Base-by-base conservation (phyloP, 2,329 filamentous ascomycete species). In the Trichophyton mentagrophytes region DNA sequence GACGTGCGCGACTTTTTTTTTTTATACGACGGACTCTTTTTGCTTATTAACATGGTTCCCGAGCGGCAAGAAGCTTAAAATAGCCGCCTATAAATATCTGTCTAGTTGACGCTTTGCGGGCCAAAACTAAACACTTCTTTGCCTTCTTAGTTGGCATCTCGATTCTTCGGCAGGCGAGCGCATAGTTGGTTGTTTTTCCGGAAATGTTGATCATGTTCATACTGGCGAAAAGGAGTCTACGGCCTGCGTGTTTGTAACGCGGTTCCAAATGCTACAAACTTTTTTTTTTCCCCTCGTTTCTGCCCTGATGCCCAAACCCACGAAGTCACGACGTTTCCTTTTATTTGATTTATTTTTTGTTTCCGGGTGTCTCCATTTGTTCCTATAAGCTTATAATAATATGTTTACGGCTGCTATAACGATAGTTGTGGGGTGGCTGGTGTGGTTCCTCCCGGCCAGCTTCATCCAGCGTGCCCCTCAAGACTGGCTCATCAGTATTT, bases 401-500 rank as follows among this genome's bases (percentile, higher is more conserved):
- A 55, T 55, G 51, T 25, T 36, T 36, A 36, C 33, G 51, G 11
- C n/a, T 36, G n/a, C 33, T 20, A 55, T 55, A 27, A 20, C 30
- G 9, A 15, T 17, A 7, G 8, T 42, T 38, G 15, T n/a, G 7
- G 56, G 42, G 15, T 42, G 33, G 27, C 36, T 58, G 46, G 20
- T 61, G 11, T 11, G 25, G 36, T 51, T 61, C 38, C 11, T 53
- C 17, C 22, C 46, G 13, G 30, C 33, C n/a, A 27, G 27, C n/a
- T 25, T 61, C 15, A 22, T 61, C 42, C 60, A 20, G 20, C 58
- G 36, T 30, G 30, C 36, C 30, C 60, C 60, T 36, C 57, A 59
- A 30, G n/a, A 7, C 30, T 61, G 56, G 56, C 46, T 61, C 42
- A 46, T 61, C 40, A 46, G 20, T 36, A 36, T 59, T 40, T 61